Conservation (phyloP, 1,139 yeast species). For the Debaryomyces fabryi region DNA sequence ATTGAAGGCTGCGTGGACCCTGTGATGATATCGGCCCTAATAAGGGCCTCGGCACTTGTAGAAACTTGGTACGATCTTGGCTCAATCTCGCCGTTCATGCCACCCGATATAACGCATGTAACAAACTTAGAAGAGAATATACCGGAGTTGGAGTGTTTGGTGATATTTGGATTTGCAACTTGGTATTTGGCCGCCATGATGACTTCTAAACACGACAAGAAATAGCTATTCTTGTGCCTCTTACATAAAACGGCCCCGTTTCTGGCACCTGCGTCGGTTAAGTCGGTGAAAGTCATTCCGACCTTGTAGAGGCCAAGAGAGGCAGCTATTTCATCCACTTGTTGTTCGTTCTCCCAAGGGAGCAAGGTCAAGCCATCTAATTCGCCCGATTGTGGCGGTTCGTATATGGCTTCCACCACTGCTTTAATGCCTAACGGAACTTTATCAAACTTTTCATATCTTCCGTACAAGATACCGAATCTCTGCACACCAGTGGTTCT, state of each 20-base stretch:
- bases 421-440: conserved; percentile 95
- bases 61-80: conserved; percentile 91
- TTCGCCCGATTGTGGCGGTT: conserved; percentile 88
- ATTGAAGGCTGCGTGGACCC: conserved; percentile 92
- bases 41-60: conserved; percentile 82
- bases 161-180: conserved; percentile 59
- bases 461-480: conserved; percentile 82
- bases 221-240: conserved; percentile 90
- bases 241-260: conserved; percentile 91
- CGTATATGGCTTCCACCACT: conserved; percentile 89
- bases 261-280: conserved; percentile 82
- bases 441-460: conserved; percentile 72
- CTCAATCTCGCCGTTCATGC: conserved; percentile 83
- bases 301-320: conserved; percentile 69
- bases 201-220: conserved; percentile 82
- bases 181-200: conserved; percentile 86
- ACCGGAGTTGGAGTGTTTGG: conserved; percentile 70
- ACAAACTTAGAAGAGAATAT: conserved; percentile 84
- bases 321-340: conserved; percentile 58
- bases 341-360: conserved; percentile 59
- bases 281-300: conserved; percentile 88
- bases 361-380: conserved; percentile 78
- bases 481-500: conserved; percentile 86
- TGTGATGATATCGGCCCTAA: conserved; percentile 79
- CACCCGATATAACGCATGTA: conserved; percentile 92